These are phyloP conservation scores for Neocucurbitaria cava DNA, from an alignment of 2,329 filamentous ascomycete species.

Conservation along the genomic window DNA sequence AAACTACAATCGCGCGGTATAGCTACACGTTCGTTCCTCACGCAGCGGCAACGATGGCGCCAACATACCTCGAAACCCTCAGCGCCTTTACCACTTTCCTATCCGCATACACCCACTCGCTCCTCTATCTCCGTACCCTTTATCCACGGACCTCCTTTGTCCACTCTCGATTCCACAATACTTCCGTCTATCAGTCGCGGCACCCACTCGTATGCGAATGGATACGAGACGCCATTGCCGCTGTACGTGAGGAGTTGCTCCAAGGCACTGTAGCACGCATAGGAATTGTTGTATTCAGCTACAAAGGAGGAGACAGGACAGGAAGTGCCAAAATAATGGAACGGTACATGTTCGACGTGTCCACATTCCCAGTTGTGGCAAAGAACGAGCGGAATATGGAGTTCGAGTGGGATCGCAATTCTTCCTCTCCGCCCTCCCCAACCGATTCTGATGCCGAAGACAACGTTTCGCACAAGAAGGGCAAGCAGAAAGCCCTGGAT, in stretches of 20 bases:
- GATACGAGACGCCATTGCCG: slow-evolving; percentile 80
- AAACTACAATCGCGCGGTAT: background rate
- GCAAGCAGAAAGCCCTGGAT: slow-evolving; percentile 26
- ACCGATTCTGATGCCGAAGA: slow-evolving; percentile 11
- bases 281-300: slow-evolving; percentile 63
- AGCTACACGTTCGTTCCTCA: background rate
- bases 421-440: slow-evolving; percentile 5
- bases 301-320: slow-evolving; percentile 24
- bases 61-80: slow-evolving; percentile 60
- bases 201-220: slow-evolving; percentile 86
- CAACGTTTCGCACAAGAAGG: slow-evolving; percentile 6
- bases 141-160: slow-evolving; percentile 83
- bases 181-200: slow-evolving; percentile 82
- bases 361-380: slow-evolving; percentile 60
- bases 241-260: slow-evolving; percentile 73
- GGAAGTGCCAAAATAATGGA: slow-evolving; percentile 61
- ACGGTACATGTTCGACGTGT: slow-evolving; percentile 67
- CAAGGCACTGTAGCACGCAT: slow-evolving; percentile 60
- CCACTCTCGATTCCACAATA: slow-evolving; percentile 80
- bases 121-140: slow-evolving; percentile 81
- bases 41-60: slow-evolving; percentile 25
- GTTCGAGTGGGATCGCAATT: slow-evolving; percentile 51
- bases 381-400: slow-evolving; percentile 58
- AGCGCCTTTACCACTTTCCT: slow-evolving; percentile 79
- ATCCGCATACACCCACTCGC: slow-evolving; percentile 81